These are phyloP conservation scores for Pichia deserticola DNA, from an alignment of 805 yeast genomes.

Conservation along the genomic window DNA sequence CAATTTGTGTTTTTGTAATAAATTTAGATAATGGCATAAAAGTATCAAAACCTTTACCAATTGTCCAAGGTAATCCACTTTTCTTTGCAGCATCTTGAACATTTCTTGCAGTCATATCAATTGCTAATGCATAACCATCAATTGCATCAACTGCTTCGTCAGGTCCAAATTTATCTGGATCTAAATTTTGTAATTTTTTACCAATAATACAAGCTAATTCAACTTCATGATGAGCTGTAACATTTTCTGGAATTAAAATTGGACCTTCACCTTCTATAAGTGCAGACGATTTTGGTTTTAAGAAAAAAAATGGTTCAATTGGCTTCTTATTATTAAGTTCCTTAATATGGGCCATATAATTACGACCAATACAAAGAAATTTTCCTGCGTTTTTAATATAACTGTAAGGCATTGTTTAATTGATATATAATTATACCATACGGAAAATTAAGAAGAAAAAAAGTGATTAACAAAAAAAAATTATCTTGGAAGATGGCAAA, in stretches of 20 bases:
- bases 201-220: conserved; percentile 80
- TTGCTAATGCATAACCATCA: conserved; percentile 80
- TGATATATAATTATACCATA: not conserved
- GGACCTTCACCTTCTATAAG: conserved; percentile 66
- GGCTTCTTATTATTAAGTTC: conserved; percentile 83
- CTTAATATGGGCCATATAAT: conserved; percentile 91
- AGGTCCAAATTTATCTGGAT: conserved; percentile 47
- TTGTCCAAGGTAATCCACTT: conserved; percentile 94
- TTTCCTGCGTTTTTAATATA: conserved; percentile 64
- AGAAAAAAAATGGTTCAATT: conserved; percentile 81
- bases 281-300: conserved; percentile 81
- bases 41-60: conserved; percentile 95
- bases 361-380: conserved; percentile 91
- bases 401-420: conserved; percentile 30
- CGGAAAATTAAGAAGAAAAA: not conserved
- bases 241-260: conserved; percentile 75
- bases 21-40: conserved; percentile 80
- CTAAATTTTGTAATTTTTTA: conserved; percentile 52
- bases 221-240: conserved; percentile 81
- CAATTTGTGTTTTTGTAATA: conserved; percentile 57
- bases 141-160: conserved; percentile 71
- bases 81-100: conserved; percentile 91
- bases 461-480: not conserved
- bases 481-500: not conserved
- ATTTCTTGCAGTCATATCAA: conserved; percentile 93